phyloP scores from a whole-genome alignment of 1,139 yeast genomes.

The Debaryomyces fabryi region DNA sequence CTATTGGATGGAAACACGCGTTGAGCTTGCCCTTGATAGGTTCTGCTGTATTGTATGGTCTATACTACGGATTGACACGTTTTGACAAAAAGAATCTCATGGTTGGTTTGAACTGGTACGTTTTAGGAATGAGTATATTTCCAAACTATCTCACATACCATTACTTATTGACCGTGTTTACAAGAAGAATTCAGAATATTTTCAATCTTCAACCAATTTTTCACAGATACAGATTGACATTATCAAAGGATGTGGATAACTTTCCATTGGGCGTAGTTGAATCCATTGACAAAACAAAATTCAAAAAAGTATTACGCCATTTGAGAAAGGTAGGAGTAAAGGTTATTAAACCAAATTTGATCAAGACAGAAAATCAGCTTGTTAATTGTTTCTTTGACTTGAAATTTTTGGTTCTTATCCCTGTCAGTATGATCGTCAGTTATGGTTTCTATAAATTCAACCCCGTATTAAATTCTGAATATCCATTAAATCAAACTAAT shows the following conservation, averaged over 20 bases:
- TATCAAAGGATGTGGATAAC: constrained; percentile 21
- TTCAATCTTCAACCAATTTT: constrained; percentile 16
- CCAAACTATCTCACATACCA: constrained; percentile 26
- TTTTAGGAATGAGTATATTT: constrained; percentile 28
- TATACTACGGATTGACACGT: constrained; percentile 39
- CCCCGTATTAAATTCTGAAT: constrained; percentile 20
- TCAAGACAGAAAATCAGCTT: constrained; percentile 28
- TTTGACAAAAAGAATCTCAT: constrained; percentile 29
- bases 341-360: constrained; percentile 20
- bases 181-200: constrained; percentile 24
- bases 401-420: constrained; percentile 29
- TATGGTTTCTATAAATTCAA: constrained; percentile 25
- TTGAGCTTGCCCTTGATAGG: constrained; percentile 45
- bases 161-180: constrained; percentile 20
- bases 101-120: constrained; percentile 31
- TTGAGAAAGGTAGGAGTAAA: constrained; percentile 19
- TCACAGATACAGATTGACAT: constrained; percentile 23
- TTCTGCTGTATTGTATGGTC: constrained; percentile 31
- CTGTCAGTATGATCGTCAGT: constrained; percentile 22
- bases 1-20: constrained; percentile 27
- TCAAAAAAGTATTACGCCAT: constrained; percentile 14
- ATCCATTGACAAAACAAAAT: constrained; percentile 15
- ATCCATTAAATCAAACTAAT: constrained; percentile 18
- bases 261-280: constrained; percentile 29
- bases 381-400: constrained; percentile 36